Base-by-base conservation (phyloP, 2,329 filamentous ascomycete genomes). In the Fusarium agapanthi region DNA sequence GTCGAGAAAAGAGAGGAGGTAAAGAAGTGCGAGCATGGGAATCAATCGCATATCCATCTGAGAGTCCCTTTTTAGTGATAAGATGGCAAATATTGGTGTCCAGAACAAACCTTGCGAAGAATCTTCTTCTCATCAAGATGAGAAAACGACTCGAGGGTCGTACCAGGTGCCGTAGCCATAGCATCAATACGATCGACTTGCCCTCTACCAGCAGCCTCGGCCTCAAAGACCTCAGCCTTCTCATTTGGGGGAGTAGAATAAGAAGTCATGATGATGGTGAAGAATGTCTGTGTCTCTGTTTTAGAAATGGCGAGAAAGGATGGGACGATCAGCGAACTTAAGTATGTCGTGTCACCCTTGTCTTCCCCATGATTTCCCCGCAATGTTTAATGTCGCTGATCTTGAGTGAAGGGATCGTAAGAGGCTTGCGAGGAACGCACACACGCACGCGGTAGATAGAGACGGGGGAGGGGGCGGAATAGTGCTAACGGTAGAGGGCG, bases 1-100 rank as follows among this genome's bases (percentile, higher is more conserved):
- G 77, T 93, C 91, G 30, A 93, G 85, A 77, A 92, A 93, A 32
- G 90, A 91, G 3, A 93, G 84, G 0, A 93, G 83, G 74, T 93
- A 93, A 2, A 93, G 84, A 32, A 89, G 54, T 15, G 93, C 85
- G 87, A 96, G 77, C 91, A 87, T 86, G 1, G 90, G 90, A 20
- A 88, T 86, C 28, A 88, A 76, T 7, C 84, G 85, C 28, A 85
- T 68, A 59, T 88, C 86, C 83, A 88, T 87, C 85, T 88, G 32
- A 35, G 7, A 22, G 10, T 7, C 20, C 62, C 77, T 7, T 15
- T 64, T 77, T 47, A 75, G 60, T 48, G 30, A n/a, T 8, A 6
- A 22, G 14, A 8, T 28, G 8, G 7, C 11, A 37, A 41, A 18
- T 3, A 6, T 18, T 6, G 20, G 6, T 11, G 8, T 13, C 15